Conservation (phyloP, 306 rosid genomes). For the Phaseolus lunatus region DNA sequence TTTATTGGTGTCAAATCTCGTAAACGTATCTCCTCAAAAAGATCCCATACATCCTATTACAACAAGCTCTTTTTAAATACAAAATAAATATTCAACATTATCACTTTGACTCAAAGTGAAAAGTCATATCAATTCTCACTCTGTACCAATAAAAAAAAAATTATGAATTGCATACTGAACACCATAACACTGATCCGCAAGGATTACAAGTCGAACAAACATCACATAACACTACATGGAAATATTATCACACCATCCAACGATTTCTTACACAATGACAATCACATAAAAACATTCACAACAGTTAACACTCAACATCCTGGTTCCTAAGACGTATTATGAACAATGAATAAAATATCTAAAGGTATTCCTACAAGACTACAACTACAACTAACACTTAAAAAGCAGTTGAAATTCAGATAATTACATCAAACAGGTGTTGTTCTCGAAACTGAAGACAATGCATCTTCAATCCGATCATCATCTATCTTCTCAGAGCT, state of each 20-base stretch:
- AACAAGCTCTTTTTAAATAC: background rate
- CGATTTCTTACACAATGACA: slow-evolving; percentile 29
- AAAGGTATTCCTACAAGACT: slow-evolving; percentile 31
- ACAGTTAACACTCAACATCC: background rate
- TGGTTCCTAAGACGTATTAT: slow-evolving; percentile 49
- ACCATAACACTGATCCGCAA: slow-evolving; percentile 16
- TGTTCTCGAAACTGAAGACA: slow-evolving; percentile 67
- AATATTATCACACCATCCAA: slow-evolving; percentile 39
- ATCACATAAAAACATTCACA: slow-evolving; percentile 37
- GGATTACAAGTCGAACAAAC: slow-evolving; percentile 36
- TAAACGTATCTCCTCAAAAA: no score
- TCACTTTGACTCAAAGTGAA: slow-evolving; percentile 10
- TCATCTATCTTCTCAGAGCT: slow-evolving; percentile 69
- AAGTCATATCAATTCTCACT: slow-evolving; percentile 4
- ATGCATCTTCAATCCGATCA: slow-evolving; percentile 77
- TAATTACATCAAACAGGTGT: slow-evolving; percentile 58
- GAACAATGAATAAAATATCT: slow-evolving; percentile 50
- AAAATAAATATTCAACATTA: background rate
- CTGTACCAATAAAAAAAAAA: background rate
- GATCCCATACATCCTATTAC: background rate
- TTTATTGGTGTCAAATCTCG: no score
- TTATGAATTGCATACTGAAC: slow-evolving; percentile 4
- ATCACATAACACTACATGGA: background rate
- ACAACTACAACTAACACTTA: slow-evolving; percentile 34
- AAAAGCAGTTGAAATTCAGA: slow-evolving; percentile 28